Conservation (phyloP, 2,329 filamentous ascomycete genomes). For the Hymenoscyphus linearis region DNA sequence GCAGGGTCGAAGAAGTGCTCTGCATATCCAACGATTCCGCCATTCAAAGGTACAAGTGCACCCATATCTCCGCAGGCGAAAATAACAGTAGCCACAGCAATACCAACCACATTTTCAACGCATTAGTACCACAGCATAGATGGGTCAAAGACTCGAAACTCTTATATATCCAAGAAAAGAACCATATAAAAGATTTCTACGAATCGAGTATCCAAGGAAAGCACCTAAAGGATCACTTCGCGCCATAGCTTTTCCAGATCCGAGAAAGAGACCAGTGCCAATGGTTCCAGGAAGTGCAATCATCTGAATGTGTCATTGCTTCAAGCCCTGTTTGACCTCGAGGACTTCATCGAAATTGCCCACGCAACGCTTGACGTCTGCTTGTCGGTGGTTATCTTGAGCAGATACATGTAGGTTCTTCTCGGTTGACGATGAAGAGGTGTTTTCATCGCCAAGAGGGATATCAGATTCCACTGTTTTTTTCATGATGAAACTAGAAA, state of each 20-base stretch:
- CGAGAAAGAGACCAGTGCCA: conserved; percentile 35
- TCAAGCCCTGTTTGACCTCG: conserved; percentile 33
- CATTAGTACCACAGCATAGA: conserved; percentile 39
- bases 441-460: not conserved
- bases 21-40: conserved; percentile 34
- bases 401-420: not conserved
- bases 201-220: conserved; percentile 28
- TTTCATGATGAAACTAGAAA: not conserved
- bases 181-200: not conserved
- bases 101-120: conserved; percentile 47
- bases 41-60: conserved; percentile 43
- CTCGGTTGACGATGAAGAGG: not conserved
- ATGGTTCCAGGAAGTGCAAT: conserved; percentile 42
- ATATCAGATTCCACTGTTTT: not conserved
- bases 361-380: not conserved
- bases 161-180: conserved; percentile 38
- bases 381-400: not conserved
- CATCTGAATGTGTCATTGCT: conserved; percentile 40
- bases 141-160: conserved; percentile 39
- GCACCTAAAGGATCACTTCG: conserved; percentile 47
- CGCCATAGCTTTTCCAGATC: conserved; percentile 45
- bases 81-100: conserved; percentile 34
- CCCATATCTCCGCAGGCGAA: not conserved
- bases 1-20: conserved; percentile 36
- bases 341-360: not conserved